Evolutionary conservation across 306 rosid species (phyloP).

Genomic region (Lathyrus sativus): DNA sequence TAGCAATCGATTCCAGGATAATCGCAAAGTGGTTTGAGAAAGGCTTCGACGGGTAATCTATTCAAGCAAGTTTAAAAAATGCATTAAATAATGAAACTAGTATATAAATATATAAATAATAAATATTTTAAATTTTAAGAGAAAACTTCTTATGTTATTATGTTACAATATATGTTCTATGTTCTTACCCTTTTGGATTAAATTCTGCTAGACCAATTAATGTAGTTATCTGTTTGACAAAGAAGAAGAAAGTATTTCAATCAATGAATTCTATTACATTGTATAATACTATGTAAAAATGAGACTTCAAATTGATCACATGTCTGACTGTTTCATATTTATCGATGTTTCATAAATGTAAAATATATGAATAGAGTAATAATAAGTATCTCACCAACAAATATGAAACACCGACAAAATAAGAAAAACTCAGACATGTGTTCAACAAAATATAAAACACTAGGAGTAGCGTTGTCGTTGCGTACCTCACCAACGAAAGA

Average conservation of each 20-base stretch:
- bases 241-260: not conserved
- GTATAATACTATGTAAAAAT: not conserved
- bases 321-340: not conserved
- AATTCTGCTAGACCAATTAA: conserved; percentile 72
- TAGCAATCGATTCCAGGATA: conserved; percentile 62
- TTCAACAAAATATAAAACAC: too few species aligned
- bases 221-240: conserved; percentile 49
- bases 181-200: conserved; percentile 65
- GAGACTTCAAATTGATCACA: too few species aligned
- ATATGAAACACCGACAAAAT: too few species aligned
- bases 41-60: conserved; percentile 50
- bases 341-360: not conserved
- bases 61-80: conserved; percentile 13
- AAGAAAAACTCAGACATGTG: too few species aligned
- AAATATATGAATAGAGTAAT: too few species aligned
- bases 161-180: not conserved
- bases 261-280: not conserved
- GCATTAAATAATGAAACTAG: conserved; percentile 4
- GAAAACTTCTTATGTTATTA: not conserved
- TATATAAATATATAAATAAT: not conserved
- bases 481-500: conserved; percentile 69
- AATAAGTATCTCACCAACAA: too few species aligned
- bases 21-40: conserved; percentile 53
- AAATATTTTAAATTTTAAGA: not conserved
- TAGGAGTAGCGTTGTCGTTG: not conserved